Evolutionary conservation across 2,329 filamentous ascomycete genomes (phyloP), one percentile per base, ranked within the genome.

Genomic region (Cordyceps javanica): DNA sequence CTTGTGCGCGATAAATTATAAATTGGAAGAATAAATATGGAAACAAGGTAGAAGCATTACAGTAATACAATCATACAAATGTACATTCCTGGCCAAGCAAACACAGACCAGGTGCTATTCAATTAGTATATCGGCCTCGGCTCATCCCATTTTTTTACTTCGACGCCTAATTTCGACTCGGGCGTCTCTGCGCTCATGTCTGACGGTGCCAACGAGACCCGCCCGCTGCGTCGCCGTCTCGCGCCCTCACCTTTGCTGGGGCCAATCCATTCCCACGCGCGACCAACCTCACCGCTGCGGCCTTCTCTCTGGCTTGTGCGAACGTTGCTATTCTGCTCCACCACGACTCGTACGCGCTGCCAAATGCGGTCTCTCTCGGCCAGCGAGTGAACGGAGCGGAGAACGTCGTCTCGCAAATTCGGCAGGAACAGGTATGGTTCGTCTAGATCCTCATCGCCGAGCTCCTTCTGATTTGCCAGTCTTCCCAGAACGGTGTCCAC

Each of bases 321-420:
- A 16, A 99, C 88, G 67, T 99, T 99, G 60, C 90, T 89, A 70
- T 99, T 99, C 71, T 87, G 86, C 73, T 99, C 94, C 1, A 99
- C 92, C 54, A 97, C 88, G 53, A 79, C 83, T 63, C 85, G 82
- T 21, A 99, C 94, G 51, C 85, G 84, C 62, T 85, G 81, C 94
- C 95, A 99, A 52, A 99, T 77, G 57, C 84, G 82, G 68, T 94
- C 88, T 38, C 94, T 82, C 65, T 91, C 83, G 9, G 80, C 79
- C 21, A 92, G 80, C 3, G 83, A 87, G 70, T 97, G 90, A 60
- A 96, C 86, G 28, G 88, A 83, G 21, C 93, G 81, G 39, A 99
- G 78, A 3, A 99, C 87, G 67, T 97, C 93, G 67, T 99, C 94
- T 60, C 94, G 82, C 55, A 99, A 76, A 69, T 97, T 94, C 1